A percentile compares a stretch with the other conserved stretches of the same genome.
phyloP scores from a whole-genome alignment of 306 rosid species.

The Corylus heterophylla region DNA sequence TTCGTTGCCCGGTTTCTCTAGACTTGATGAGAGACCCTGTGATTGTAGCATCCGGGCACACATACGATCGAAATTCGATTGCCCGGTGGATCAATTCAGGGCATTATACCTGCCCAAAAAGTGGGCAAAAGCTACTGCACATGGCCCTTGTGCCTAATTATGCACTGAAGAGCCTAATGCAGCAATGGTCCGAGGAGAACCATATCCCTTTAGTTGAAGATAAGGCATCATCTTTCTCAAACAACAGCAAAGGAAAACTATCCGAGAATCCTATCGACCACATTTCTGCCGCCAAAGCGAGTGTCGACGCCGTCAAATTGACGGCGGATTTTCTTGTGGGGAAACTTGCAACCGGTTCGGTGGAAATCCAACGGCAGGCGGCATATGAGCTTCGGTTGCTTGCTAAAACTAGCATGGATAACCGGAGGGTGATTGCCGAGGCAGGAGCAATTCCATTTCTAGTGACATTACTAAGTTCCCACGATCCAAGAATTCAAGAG shows the following conservation, averaged over 20 bases:
- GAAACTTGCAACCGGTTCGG: conserved; percentile 89
- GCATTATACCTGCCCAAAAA: conserved; percentile 87
- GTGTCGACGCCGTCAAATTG: conserved; percentile 78
- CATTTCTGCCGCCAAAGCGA: conserved; percentile 68
- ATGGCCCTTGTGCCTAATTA: conserved; percentile 88
- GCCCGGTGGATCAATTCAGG: conserved; percentile 92
- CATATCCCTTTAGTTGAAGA: conserved; percentile 42
- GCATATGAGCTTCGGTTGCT: conserved; percentile 87
- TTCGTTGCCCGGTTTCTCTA: conserved; percentile 85
- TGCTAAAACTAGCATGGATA: conserved; percentile 78
- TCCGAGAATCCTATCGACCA: conserved; percentile 54
- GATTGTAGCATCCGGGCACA: conserved; percentile 86
- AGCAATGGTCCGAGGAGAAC: conserved; percentile 83
- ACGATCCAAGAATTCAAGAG: conserved; percentile 85
- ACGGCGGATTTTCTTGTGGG: conserved; percentile 93
- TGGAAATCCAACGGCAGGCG: conserved; percentile 79
- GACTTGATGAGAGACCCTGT: conserved; percentile 91
- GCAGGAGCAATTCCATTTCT: conserved; percentile 94
- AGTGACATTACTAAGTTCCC: conserved; percentile 58
- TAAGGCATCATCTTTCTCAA: conserved; percentile 26
- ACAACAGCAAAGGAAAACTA: conserved; percentile 37
- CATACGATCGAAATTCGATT: conserved; percentile 75
- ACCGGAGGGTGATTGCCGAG: conserved; percentile 74
- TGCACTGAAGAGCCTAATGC: conserved; percentile 78
- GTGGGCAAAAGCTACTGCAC: conserved; percentile 85